Base-by-base conservation (phyloP, 176 grass and related monocot genomes). In the Aegilops longissima region DNA sequence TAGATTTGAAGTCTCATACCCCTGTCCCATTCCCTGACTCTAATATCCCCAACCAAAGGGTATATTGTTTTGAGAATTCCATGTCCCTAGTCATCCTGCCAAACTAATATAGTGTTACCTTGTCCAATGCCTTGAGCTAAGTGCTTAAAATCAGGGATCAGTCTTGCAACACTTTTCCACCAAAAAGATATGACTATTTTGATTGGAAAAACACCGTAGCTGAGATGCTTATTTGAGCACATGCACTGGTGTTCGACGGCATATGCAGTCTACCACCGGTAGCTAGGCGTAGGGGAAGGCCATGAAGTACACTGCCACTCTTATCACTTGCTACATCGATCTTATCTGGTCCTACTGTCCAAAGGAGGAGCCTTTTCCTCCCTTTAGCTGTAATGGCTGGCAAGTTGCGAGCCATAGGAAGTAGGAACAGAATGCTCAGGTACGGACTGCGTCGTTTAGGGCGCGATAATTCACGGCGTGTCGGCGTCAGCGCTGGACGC, bases 361-460 rank as follows among this genome's bases (percentile, higher is more conserved):
- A 20, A 85, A 16, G 38, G 12, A 34, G 49, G 27, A 17, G 10
- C 66, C 65, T 67, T 73, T 58, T 49, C 16, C 29, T 2, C 23
- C 77, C 35, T 30, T 49, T 42, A 36, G 38, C 40, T 77, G 83
- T 58, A 75, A 44, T 64, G 71, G 42, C 74, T 51, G 39, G 61
- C 71, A 45, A 38, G 63, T 54, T 54, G 65, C 65, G 30, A 21
- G 66, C 31, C 29, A 56, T 59, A 25, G 61, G 16, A 70, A 59
- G 54, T 40, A 35, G 61, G 14, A 70, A 86, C 84, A 70, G 23
- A 54, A 31, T 14, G 34, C 47, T 40, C 76, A 61, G 65, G 84
- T 86, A 86, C 84, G 75, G 64, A 79, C 75, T 30, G 49, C 12
- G 84, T 78, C 74, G 62, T 68, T 77, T 85, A 68, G 30, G 34